Evolutionary conservation across 2,329 filamentous ascomycete genomes (phyloP).

Genomic region (Blumeria hordei): DNA sequence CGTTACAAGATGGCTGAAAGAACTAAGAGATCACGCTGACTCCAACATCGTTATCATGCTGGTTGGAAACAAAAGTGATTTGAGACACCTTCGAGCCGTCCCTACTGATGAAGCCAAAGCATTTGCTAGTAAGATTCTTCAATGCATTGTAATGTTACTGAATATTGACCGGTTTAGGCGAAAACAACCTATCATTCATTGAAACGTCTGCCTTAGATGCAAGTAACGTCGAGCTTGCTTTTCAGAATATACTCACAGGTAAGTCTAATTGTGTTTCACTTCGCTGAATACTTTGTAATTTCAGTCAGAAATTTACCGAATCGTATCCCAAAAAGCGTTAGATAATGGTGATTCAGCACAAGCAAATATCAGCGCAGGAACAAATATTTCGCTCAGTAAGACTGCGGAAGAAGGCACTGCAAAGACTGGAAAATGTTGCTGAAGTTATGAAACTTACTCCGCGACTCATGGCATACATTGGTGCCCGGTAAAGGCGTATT

Average conservation of each 20-base stretch:
- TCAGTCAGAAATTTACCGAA: conserved; percentile 90
- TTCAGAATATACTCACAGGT: conserved; percentile 99
- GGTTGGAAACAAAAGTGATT: conserved; percentile 99
- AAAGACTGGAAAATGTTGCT: conserved; percentile 69
- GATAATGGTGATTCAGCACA: conserved; percentile 68
- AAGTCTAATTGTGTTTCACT: conserved; percentile 15
- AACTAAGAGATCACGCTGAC: conserved; percentile 91
- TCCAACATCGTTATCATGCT: conserved; percentile 99
- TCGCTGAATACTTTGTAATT: conserved; percentile 1
- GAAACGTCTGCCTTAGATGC: conserved; percentile 97
- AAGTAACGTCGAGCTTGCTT: conserved; percentile 96
- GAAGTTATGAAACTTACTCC: neutral
- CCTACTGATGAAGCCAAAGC: conserved; percentile 94
- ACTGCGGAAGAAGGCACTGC: conserved; percentile 49
- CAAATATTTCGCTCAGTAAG: conserved; percentile 71
- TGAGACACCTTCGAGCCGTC: conserved; percentile 90
- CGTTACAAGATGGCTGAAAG: conserved; percentile 96
- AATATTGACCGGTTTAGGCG: conserved; percentile 32
- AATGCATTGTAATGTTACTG: neutral
- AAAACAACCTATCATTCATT: conserved; percentile 96
- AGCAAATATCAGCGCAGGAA: conserved; percentile 55
- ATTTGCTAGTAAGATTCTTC: conserved; percentile 54
- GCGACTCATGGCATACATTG: neutral
- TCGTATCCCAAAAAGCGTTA: conserved; percentile 92
- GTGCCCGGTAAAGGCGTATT: no score